Conservation (phyloP, 345 rosid species). For the Gossypium bickii region DNA sequence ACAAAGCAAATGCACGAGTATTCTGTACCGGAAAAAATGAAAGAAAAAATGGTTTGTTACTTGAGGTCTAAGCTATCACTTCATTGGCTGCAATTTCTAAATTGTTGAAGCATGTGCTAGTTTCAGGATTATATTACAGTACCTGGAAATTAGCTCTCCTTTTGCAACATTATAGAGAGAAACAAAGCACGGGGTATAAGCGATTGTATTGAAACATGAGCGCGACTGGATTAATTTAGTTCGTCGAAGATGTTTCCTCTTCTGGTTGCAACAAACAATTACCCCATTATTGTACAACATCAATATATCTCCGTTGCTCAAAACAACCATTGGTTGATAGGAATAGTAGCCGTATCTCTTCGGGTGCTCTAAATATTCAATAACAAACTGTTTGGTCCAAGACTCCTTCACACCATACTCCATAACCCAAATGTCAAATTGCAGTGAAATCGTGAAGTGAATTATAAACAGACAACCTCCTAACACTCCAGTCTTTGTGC, state of each 20-base stretch:
- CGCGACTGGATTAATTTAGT: conserved; percentile 8
- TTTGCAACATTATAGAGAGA: too few species aligned
- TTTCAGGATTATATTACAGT: background rate
- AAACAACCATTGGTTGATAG: conserved; percentile 9
- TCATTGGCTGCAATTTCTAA: too few species aligned
- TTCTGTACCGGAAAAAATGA: background rate
- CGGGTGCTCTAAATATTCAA: conserved; percentile 11
- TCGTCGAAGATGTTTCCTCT: background rate
- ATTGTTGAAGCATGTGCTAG: background rate
- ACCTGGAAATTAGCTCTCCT: conserved; percentile 15
- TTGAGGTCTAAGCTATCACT: too few species aligned
- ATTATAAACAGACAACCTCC: conserved; percentile 13
- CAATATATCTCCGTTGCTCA: conserved; percentile 15
- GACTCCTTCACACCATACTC: conserved; percentile 21
- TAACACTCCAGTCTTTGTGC: conserved; percentile 10
- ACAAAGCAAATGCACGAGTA: background rate
- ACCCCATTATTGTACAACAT: too few species aligned
- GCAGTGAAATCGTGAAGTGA: background rate
- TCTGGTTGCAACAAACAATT: background rate
- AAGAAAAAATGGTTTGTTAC: too few species aligned
- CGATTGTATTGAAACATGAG: background rate
- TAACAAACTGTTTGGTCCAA: conserved; percentile 19
- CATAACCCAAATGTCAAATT: conserved; percentile 16
- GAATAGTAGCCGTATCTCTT: background rate
- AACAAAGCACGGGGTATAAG: too few species aligned